phyloP scores from a whole-genome alignment of 129 eudicot species.

The Flaveria ramosissima region DNA sequence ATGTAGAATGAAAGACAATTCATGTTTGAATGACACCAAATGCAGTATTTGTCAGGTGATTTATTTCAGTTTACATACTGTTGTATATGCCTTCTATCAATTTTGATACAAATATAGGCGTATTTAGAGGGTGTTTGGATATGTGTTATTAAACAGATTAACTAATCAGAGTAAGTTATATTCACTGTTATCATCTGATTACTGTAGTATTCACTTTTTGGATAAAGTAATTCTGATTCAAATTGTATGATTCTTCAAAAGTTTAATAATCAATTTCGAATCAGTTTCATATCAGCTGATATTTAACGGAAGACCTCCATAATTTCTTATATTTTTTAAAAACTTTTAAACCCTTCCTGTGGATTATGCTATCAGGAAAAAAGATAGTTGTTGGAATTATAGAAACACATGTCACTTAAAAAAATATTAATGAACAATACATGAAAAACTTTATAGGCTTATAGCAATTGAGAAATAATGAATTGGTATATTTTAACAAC shows the following conservation, averaged over 20 bases:
- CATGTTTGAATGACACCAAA: slow-evolving; percentile 55
- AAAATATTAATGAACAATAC: not conserved
- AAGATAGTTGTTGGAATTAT: not conserved
- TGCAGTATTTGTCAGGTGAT: slow-evolving; percentile 97
- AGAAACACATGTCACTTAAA: not conserved
- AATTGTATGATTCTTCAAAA: not conserved
- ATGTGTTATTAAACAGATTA: not conserved
- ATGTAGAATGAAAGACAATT: slow-evolving; percentile 15
- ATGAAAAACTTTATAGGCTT: not conserved
- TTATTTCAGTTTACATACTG: not conserved
- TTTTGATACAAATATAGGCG: not conserved
- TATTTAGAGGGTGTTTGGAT: not conserved
- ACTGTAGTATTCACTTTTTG: not conserved
- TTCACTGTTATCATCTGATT: not conserved
- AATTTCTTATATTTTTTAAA: not conserved
- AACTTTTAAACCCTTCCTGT: not conserved
- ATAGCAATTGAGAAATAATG: not conserved
- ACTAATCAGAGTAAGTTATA: not conserved
- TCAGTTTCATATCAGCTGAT: not conserved
- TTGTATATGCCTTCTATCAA: not conserved
- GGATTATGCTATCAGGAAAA: not conserved
- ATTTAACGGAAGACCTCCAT: not conserved
- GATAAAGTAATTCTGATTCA: not conserved
- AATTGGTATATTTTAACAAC: not conserved
- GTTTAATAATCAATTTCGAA: not conserved